Evolutionary conservation across 306 rosid genomes (phyloP), one percentile per base, ranked within the genome.

Genomic region (Vigna radiata): DNA sequence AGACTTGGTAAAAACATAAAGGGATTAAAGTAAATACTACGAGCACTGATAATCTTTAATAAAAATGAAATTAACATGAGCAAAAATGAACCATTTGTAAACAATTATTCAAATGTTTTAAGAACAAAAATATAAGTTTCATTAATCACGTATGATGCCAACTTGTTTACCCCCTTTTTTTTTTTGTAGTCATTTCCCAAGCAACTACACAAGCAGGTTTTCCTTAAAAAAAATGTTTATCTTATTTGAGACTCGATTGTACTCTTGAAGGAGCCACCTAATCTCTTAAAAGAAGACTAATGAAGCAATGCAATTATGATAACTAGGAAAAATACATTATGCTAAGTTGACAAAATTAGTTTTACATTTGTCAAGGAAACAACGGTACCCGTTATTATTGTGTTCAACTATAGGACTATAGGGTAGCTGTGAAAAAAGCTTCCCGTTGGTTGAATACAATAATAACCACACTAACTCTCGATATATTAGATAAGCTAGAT

Each of bases 401-500:
- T 9, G 10, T 41, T 41, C 46, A 41, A 41, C 46, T 41, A 41
- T 41, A 2, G 46, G 46, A 41, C 10, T 41, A 9, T 8, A 9
- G 46, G 12, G 46, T 41, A 9, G 46, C 46, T 9, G 46, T 41
- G 13, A 41, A 41, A 41, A 41, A 41, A 37, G 41, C 68, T 76
- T 46, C 76, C 15, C 5, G 55, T 64, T 76, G 65, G 81, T 76
- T 61, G 77, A 83, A 80, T 39, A 70, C 66, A 64, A 12, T n/a
- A 54, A 4, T 7, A 59, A 53, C 36, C 46, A 71, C 46, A 71
- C 41, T 50, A 70, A 63, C 16, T 58, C 58, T 53, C 39, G 50
- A 19, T 39, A 49, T 44, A 23, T 13, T 41, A 46, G 58, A 27
- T 12, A 18, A 10, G 41, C 55, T 70, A 70, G 55, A 71, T 23